Percentiles rank a stretch among this genome's conserved stretches.
These are phyloP conservation scores for Cinchona pubescens DNA, from an alignment of 257 asterid species.

Conservation along the genomic window DNA sequence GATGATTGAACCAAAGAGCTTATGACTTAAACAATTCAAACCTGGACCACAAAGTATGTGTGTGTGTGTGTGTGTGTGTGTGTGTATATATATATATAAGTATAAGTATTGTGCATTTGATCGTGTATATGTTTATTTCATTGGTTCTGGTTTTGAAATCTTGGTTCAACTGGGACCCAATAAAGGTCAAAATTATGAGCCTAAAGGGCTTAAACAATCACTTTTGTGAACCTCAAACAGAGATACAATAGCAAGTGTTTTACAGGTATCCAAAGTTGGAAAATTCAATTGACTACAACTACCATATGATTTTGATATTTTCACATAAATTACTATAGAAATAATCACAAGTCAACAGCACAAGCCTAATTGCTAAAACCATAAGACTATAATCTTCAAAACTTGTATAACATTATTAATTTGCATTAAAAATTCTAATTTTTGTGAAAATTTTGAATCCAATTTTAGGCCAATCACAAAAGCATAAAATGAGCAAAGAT, in stretches of 20 bases:
- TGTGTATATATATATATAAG: too few species aligned
- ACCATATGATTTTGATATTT: not conserved
- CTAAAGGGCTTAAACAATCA: conserved; percentile 10
- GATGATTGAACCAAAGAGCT: conserved; percentile 23
- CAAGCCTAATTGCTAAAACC: too few species aligned
- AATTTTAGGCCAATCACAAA: conserved; percentile 10
- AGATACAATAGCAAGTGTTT: conserved; percentile 8
- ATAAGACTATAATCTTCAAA: not conserved
- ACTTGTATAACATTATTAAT: not conserved
- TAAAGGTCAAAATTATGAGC: conserved; percentile 16
- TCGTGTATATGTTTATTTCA: not conserved
- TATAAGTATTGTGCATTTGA: not conserved
- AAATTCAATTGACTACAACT: conserved; percentile 1
- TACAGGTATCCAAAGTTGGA: conserved; percentile 20
- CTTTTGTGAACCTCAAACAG: conserved; percentile 4
- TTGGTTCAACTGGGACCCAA: conserved; percentile 31
- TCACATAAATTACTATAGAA: not conserved
- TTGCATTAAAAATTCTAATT: conserved; percentile 6
- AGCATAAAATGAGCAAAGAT: not conserved
- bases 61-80: too few species aligned
- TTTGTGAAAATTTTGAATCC: not conserved
- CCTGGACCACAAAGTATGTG: conserved; percentile 24
- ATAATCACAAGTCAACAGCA: not conserved
- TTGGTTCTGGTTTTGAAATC: conserved; percentile 23
- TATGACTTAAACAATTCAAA: conserved; percentile 24